phyloP scores from a whole-genome alignment of 345 rosid genomes.

The Lumnitzera littorea region DNA sequence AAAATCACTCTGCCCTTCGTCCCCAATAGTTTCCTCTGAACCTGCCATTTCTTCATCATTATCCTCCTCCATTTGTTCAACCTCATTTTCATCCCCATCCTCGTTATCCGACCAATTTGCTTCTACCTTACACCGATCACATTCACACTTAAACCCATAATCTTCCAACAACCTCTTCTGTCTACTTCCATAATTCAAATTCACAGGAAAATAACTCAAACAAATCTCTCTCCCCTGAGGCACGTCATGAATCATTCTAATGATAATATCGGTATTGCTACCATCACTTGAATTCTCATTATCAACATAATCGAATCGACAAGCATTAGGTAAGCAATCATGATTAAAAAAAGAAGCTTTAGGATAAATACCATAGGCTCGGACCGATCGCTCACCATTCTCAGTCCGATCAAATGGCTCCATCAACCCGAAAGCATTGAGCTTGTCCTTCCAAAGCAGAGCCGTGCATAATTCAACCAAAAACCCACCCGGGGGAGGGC shows the following conservation, averaged over 20 bases:
- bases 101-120: constrained; percentile 77
- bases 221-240: constrained; percentile 81
- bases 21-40: constrained; percentile 14
- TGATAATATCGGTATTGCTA: constrained; percentile 50
- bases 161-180: constrained; percentile 63
- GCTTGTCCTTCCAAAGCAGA: constrained; percentile 56
- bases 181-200: constrained; percentile 42
- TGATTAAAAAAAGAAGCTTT: constrained; percentile 75
- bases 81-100: constrained; percentile 18
- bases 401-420: constrained; percentile 28
- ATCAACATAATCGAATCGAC: constrained; percentile 81
- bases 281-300: constrained; percentile 8
- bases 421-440: constrained; percentile 83
- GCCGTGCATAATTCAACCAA: constrained; percentile 46
- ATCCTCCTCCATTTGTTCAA: constrained; percentile 36
- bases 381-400: constrained; percentile 43
- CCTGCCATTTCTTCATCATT: constrained; percentile 26
- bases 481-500: constrained; percentile 30
- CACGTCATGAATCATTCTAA: constrained; percentile 83
- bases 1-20: constrained; percentile 28
- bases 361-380: constrained; percentile 76
- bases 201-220: constrained; percentile 90
- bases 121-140: constrained; percentile 89
- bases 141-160: constrained; percentile 68
- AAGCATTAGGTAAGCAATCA: constrained; percentile 96